Percentiles rank a stretch among this genome's conserved stretches.
Evolutionary conservation across 1,284 basidiomycete species (phyloP).

Genomic region (Laetiporus sulphureus): DNA sequence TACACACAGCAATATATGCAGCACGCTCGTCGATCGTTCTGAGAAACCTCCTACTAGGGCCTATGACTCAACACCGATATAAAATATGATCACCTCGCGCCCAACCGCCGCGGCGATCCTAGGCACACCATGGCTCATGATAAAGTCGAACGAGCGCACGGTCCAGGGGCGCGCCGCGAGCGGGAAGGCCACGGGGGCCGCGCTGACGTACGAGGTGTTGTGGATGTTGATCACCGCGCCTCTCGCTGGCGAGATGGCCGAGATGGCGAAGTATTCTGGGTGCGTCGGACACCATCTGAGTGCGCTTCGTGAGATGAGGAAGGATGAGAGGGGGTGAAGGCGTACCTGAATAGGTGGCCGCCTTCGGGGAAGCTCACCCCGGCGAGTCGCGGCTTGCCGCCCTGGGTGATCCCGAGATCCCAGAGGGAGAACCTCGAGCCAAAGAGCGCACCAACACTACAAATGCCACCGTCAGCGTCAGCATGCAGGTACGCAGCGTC

Average conservation of each 20-base stretch:
- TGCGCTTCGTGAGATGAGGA: background rate
- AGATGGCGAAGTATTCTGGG: constrained; percentile 70
- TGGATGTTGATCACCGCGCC: constrained; percentile 67
- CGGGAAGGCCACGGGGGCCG: constrained; percentile 52
- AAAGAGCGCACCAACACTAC: constrained; percentile 67
- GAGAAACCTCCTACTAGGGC: too few relatives aligned
- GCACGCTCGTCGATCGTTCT: too few relatives aligned
- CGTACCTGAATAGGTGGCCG: constrained; percentile 60
- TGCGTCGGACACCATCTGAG: constrained; percentile 70
- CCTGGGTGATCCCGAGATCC: constrained; percentile 63
- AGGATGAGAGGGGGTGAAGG: constrained; percentile 4
- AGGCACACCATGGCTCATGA: constrained; percentile 49
- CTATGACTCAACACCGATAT: constrained; percentile 30
- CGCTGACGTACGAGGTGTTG: constrained; percentile 54
- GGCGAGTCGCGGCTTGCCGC: constrained; percentile 59
- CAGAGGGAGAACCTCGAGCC: constrained; percentile 65
- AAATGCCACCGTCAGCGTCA: constrained; percentile 6
- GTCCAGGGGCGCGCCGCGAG: constrained; percentile 55
- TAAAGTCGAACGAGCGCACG: constrained; percentile 71
- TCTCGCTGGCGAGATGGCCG: constrained; percentile 45
- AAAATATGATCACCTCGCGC: constrained; percentile 37
- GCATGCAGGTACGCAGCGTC: background rate
- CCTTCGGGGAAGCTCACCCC: constrained; percentile 61
- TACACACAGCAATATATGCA: too few relatives aligned
- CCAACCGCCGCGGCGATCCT: constrained; percentile 63